Base-by-base conservation (phyloP, 192 early-diverging fungal species). In the Rhizoclosmatium sp. region DNA sequence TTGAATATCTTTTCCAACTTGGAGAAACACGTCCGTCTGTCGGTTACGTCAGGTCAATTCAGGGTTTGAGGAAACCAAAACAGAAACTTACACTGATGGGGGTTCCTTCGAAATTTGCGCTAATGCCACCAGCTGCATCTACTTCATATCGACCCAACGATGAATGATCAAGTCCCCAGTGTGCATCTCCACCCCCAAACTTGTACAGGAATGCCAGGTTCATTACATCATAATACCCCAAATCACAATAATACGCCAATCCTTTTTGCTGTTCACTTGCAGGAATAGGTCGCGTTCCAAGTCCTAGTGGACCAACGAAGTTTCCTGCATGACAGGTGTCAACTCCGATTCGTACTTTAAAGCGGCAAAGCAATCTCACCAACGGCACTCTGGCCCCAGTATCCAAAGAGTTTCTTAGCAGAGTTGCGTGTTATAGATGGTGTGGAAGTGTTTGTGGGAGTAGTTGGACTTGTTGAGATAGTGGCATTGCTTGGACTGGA, bases 191-290 rank as follows among this genome's bases (percentile, higher is more conserved):
- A 9, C 75, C 75, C 14, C 75, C 75, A 23, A 47, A 76, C 12
- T 39, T 44, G 41, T 76, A 19, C 54, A 76, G 23, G 41, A 76
- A 76, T 2, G 75, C 75, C 3, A 76, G 5, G 65, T 76, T 76
- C 46, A 76, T 76, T 2, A 41, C 49, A 2, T 76, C 21, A 41
- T 76, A 76, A 23, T 67, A 67, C 9, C 64, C 75, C 39, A 51
- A 9, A 46, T 56, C 75, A 48, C 75, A 76, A 40, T 76, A 76
- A 39, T n/a, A 42, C 16, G 47, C 44, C 1, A 76, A 19, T 16
- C 23, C 9, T 5, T 59, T n/a, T 46, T 76, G 75, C 46, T 76
- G 42, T 1, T 65, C 41, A 41, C 23, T 47, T 14, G 14, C 40
- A 2, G 60, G n/a, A 40, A 51, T 75, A 45, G 31, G 14, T 9